A percentile compares a stretch with the other conserved stretches of the same genome.
phyloP scores from a whole-genome alignment of 2,329 filamentous ascomycete species.

The Xenosphaeropsis pyriputrescens region DNA sequence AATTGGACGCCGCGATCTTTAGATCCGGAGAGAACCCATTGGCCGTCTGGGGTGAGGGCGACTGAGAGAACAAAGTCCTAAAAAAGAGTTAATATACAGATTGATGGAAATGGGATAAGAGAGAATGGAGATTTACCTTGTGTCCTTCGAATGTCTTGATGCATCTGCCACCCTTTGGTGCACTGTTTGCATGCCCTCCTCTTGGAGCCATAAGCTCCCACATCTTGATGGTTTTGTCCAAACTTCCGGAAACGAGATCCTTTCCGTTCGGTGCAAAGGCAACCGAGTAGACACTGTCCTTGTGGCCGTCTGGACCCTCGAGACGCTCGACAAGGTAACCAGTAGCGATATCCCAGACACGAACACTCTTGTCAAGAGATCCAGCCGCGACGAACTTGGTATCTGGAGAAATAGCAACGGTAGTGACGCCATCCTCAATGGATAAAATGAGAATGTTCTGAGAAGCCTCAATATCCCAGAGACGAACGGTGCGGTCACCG shows the following conservation, averaged over 20 bases:
- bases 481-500: conserved; percentile 82
- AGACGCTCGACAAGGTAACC: conserved; percentile 83
- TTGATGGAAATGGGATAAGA: background rate
- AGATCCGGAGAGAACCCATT: conserved; percentile 93
- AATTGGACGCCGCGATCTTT: conserved; percentile 98
- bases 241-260: conserved; percentile 82
- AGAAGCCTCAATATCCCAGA: conserved; percentile 88
- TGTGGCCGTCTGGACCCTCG: conserved; percentile 86
- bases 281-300: conserved; percentile 92
- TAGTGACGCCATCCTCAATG: conserved; percentile 95
- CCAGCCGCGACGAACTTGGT: conserved; percentile 89
- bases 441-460: conserved; percentile 71
- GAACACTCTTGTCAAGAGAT: conserved; percentile 92
- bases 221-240: conserved; percentile 99
- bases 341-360: conserved; percentile 84
- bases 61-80: conserved; percentile 95
- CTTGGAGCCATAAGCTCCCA: conserved; percentile 78
- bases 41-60: conserved; percentile 82
- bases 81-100: conserved; percentile 7
- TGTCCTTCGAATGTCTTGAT: conserved; percentile 96
- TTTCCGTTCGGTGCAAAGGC: conserved; percentile 90
- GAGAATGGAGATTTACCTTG: conserved; percentile 41
- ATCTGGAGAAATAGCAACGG: conserved; percentile 92
- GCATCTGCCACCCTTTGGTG: conserved; percentile 77
- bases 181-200: conserved; percentile 47